Conservation (phyloP, 2,329 filamentous ascomycete species). For the Trichoderma citrinoviride region DNA sequence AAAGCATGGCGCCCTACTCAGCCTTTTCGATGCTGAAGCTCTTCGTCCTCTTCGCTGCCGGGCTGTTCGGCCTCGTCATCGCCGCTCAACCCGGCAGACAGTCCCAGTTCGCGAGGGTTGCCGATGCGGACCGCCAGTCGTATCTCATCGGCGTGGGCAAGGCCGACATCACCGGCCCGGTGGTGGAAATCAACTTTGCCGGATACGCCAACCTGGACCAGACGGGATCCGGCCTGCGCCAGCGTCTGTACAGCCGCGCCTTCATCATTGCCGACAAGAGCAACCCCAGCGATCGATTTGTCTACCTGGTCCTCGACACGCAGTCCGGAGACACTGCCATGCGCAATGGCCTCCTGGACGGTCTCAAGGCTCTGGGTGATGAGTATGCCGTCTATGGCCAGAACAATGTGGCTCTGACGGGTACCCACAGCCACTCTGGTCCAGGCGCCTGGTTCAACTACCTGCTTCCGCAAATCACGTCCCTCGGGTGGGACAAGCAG, state of each 20-base stretch:
- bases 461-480: conserved; percentile 85
- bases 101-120: background rate
- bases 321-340: conserved; percentile 87
- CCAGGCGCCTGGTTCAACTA: conserved; percentile 95
- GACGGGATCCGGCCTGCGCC: conserved; percentile 77
- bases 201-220: conserved; percentile 88
- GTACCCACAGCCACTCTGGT: conserved; percentile 89
- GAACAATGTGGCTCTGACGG: conserved; percentile 83
- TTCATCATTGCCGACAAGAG: conserved; percentile 77
- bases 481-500: conserved; percentile 78
- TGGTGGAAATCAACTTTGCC: conserved; percentile 88
- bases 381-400: conserved; percentile 74
- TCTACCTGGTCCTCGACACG: conserved; percentile 85
- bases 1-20: conserved; percentile 19
- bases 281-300: conserved; percentile 67
- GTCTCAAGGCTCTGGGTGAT: conserved; percentile 63
- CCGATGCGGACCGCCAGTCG: conserved; percentile 29
- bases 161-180: conserved; percentile 65
- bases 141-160: conserved; percentile 57
- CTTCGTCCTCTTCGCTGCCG: conserved; percentile 13
- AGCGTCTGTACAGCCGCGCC: conserved; percentile 82
- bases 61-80: conserved; percentile 20
- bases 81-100: conserved; percentile 2
- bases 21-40: conserved; percentile 18
- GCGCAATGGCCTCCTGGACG: conserved; percentile 80